A percentile compares a stretch with the other conserved stretches of the same genome.
These are phyloP conservation scores for Saposhnikovia divaricata DNA, from an alignment of 129 eudicot species.

Conservation along the genomic window DNA sequence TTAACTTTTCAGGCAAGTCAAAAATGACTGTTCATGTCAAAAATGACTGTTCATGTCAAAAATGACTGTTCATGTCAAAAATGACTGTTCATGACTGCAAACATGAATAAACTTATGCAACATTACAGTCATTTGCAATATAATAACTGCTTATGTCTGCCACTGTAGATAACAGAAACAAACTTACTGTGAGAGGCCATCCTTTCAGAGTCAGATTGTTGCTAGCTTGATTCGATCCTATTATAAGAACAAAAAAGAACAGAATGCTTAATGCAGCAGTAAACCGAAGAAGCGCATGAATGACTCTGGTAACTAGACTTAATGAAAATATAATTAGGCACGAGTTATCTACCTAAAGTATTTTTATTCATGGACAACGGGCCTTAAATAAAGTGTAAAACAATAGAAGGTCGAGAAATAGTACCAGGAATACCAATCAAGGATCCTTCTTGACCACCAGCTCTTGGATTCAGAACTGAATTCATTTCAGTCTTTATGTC, in stretches of 20 bases:
- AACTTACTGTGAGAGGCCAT: conserved; percentile 97
- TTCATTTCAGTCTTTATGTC: conserved; percentile 91
- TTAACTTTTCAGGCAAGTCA: neutral
- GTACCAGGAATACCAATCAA: conserved; percentile 91
- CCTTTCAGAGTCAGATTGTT: conserved; percentile 92
- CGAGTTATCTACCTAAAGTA: neutral
- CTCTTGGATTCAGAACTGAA: conserved; percentile 74
- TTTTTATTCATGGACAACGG: neutral
- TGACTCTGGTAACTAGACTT: neutral
- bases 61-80: too few species aligned
- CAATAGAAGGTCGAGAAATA: neutral
- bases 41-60: too few species aligned
- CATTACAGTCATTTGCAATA: neutral
- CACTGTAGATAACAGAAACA: neutral
- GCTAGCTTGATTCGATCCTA: conserved; percentile 95
- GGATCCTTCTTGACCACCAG: conserved; percentile 80
- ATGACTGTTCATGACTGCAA: neutral
- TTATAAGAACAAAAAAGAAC: conserved; percentile 6
- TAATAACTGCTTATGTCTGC: neutral
- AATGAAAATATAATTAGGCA: neutral
- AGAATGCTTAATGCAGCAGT: conserved; percentile 9
- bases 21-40: neutral
- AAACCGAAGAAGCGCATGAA: neutral
- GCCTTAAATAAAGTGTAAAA: neutral
- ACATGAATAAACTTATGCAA: neutral